These are phyloP conservation scores for Zizania palustris DNA, from an alignment of 202 grass and related monocot species.

Conservation along the genomic window DNA sequence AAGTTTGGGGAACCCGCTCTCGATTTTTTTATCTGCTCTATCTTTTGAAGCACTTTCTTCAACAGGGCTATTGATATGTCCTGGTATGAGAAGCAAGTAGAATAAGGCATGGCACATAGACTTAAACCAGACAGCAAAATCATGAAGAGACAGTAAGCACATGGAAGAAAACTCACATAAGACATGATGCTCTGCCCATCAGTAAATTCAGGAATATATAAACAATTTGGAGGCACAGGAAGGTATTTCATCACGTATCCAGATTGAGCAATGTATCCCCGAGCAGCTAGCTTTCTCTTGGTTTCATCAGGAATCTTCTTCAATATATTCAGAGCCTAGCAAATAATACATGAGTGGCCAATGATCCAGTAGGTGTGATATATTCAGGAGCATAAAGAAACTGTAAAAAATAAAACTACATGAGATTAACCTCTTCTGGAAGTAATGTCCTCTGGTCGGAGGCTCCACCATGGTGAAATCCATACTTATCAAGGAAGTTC, in stretches of 20 bases:
- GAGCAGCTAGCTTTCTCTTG: conserved; percentile 62
- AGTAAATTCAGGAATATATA: conserved; percentile 82
- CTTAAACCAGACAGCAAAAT: conserved; percentile 25
- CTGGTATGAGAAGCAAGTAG: conserved; percentile 50
- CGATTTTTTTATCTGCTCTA: conserved; percentile 91
- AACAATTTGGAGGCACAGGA: conserved; percentile 84
- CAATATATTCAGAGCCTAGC: conserved; percentile 84
- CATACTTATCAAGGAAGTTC: conserved; percentile 79
- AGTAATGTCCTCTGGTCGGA: conserved; percentile 58
- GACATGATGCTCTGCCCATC: conserved; percentile 87
- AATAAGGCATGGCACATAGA: conserved; percentile 26
- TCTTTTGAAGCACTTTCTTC: conserved; percentile 83
- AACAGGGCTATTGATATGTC: conserved; percentile 76
- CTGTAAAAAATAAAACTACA: conserved; percentile 25
- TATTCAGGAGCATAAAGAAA: conserved; percentile 11
- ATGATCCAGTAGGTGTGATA: conserved; percentile 20
- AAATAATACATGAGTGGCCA: conserved; percentile 32
- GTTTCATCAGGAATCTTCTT: conserved; percentile 80
- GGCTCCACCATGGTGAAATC: conserved; percentile 60
- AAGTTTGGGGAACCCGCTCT: conserved; percentile 88
- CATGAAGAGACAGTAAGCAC: conserved; percentile 13
- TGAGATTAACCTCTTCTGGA: conserved; percentile 66
- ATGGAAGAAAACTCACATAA: conserved; percentile 56
- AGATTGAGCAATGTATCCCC: conserved; percentile 67
- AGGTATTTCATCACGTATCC: conserved; percentile 86